Base-by-base conservation (phyloP, 495 filamentous ascomycete species). In the Xylaria cubensis region DNA sequence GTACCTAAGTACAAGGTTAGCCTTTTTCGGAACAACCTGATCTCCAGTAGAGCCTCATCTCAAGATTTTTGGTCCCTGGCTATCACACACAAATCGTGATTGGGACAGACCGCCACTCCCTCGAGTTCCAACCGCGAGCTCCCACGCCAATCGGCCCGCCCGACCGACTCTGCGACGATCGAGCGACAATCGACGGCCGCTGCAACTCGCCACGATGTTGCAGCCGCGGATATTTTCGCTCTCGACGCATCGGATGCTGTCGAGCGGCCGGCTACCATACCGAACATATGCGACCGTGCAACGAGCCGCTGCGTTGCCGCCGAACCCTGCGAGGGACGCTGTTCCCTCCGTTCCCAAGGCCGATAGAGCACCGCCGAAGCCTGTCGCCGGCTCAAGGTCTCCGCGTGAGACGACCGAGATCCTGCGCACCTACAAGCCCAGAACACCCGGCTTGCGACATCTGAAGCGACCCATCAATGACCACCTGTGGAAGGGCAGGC, bases 401-500 rank as follows among this genome's bases (percentile, higher is more conserved):
- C 76, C 79, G 19, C 81, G 77, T 68, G 81, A 83, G 42, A 71
- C 82, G 13, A 76, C 77, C 66, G 84, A 87, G 55, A 77, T 84
- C 51, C 79, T 97, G 80, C 90, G 93, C 72, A 95, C 91, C 50
- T 99, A 99, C 79, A 98, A 94, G 81, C 96, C 96, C 48, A 92
- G 93, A 65, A 99, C 97, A 12, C 96, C 96, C 51, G 97, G 96
- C 88, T 78, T 97, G 51, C 91, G 96, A 71, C 97, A 99, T 87
- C 85, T 99, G 68, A 91, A 90, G 72, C 88, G 96, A 21, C 94
- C 96, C 12, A 91, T 98, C 78, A 97, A 97, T 82, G 96, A 98
- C 73, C 97, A 98, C 80, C 85, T 99, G 41, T 98, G 92, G 91
- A 97, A 97, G 84, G 95, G 94, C 59, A 87, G 94, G 51, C 94